phyloP scores from a whole-genome alignment of 73 alveolate genomes.

The Tetrahymena thermophila region DNA sequence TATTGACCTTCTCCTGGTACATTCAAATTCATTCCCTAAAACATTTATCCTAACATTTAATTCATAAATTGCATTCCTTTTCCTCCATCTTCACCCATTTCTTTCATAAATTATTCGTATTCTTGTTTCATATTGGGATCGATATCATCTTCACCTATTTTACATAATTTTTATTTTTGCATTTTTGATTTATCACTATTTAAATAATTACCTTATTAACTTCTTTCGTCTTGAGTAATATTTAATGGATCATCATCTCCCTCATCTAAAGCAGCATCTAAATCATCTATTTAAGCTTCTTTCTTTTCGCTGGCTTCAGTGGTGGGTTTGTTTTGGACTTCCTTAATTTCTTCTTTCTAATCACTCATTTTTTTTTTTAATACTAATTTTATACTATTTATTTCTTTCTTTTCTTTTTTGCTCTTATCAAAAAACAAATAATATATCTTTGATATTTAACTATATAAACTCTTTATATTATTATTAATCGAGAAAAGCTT shows the following conservation, averaged over 20 bases:
- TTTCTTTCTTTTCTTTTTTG: neutral
- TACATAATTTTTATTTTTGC: neutral
- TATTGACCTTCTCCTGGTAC: neutral
- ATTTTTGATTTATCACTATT: neutral
- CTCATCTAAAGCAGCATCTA: neutral
- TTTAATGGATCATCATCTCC: neutral
- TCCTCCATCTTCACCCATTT: slow-evolving; percentile 1
- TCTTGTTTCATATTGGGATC: neutral
- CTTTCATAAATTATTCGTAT: neutral
- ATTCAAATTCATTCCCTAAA: neutral
- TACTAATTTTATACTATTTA: neutral
- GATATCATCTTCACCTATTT: neutral
- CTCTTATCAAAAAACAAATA: neutral
- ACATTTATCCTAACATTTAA: neutral
- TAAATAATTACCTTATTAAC: neutral
- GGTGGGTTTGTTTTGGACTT: neutral
- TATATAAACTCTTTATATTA: no score
- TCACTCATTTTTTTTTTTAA: neutral
- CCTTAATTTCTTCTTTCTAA: neutral
- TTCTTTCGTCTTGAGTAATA: neutral
- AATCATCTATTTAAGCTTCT: neutral
- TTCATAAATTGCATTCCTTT: neutral
- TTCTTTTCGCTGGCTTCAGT: neutral
- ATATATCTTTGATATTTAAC: neutral
- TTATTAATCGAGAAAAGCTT: no score